Base-by-base conservation (phyloP, 495 filamentous ascomycete genomes). In the Hyaloscypha bicolor region DNA sequence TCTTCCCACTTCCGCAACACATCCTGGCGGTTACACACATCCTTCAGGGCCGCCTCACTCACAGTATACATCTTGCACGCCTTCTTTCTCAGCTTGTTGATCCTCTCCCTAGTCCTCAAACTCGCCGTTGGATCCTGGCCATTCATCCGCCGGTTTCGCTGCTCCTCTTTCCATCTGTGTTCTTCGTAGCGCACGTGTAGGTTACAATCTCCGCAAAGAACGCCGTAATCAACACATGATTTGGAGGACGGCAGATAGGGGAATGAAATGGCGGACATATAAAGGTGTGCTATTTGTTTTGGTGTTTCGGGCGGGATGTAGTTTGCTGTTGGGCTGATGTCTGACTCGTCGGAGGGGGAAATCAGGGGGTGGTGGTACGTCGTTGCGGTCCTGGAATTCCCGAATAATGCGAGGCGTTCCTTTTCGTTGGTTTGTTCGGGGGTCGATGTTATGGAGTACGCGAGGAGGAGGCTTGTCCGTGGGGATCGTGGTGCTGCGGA, bases 361-460 rank as follows among this genome's bases (percentile, higher is more conserved):
- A 68, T 57, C 19, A 68, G 35, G 6, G 65, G 59, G 37, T 68
- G 59, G 51, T 68, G 65, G 35, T 63, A 48, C 3, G 55, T 60
- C n/a, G 37, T 61, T 3, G 35, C 37, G 9, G 25, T 56, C 16
- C 53, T 37, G 29, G 33, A 16, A 53, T 60, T 63, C 2, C 60
- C 65, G 35, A 58, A 58, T 5, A 63, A 21, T 22, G 42, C 45
- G 2, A 22, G 30, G 16, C n/a, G 16, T 51, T 68, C 65, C 21
- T 39, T 68, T n/a, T 68, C 60, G 25, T 35, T 57, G 30, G 21
- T n/a, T 11, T 16, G 21, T 5, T 51, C 62, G 3, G 29, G 51
- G 30, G 9, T 16, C 1, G 62, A 32, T 2, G 25, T 64, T 11
- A 64, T 39, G 19, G 45, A 33, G 51, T 19, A 14, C 19, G 45